Percentiles rank a stretch among this genome's conserved stretches.
These are phyloP conservation scores for Lophiotrema nucula DNA, from an alignment of 495 filamentous ascomycete species.

Conservation along the genomic window DNA sequence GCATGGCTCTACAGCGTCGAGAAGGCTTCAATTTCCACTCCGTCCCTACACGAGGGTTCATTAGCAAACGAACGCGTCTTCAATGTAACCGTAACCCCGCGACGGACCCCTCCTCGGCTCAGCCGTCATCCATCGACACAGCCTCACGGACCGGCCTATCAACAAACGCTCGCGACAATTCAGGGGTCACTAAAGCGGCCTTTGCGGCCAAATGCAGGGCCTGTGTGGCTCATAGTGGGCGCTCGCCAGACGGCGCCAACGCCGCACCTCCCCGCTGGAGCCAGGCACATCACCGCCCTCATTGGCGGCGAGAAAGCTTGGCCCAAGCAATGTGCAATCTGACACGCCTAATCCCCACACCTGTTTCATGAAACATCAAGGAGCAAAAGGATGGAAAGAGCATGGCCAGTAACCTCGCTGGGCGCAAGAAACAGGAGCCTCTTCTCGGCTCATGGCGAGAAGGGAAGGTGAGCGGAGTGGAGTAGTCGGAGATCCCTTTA, in stretches of 20 bases:
- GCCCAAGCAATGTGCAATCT: slow-evolving; percentile 2
- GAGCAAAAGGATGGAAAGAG: too few species aligned
- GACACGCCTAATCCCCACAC: slow-evolving; percentile 23
- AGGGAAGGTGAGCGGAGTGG: too few species aligned
- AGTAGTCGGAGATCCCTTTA: too few species aligned
- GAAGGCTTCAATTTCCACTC: not conserved
- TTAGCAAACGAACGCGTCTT: too few species aligned
- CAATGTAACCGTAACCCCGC: not conserved
- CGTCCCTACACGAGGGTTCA: not conserved
- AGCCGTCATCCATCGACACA: not conserved
- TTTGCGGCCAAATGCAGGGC: slow-evolving; percentile 18
- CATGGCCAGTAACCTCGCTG: too few species aligned
- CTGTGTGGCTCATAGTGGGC: slow-evolving; percentile 10
- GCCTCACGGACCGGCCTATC: not conserved
- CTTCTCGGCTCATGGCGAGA: too few species aligned
- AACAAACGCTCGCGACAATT: not conserved
- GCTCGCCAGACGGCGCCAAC: not conserved
- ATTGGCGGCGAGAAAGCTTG: slow-evolving; percentile 1
- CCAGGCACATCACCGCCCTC: not conserved
- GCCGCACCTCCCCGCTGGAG: slow-evolving; percentile 5
- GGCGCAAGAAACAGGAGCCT: too few species aligned
- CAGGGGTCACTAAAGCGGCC: not conserved
- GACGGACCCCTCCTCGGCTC: not conserved
- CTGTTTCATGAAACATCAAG: slow-evolving; percentile 28
- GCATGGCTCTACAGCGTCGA: too few species aligned